These are phyloP conservation scores for Podaxis sp. DNA, from an alignment of 768 basidiomycete genomes.

Conservation along the genomic window DNA sequence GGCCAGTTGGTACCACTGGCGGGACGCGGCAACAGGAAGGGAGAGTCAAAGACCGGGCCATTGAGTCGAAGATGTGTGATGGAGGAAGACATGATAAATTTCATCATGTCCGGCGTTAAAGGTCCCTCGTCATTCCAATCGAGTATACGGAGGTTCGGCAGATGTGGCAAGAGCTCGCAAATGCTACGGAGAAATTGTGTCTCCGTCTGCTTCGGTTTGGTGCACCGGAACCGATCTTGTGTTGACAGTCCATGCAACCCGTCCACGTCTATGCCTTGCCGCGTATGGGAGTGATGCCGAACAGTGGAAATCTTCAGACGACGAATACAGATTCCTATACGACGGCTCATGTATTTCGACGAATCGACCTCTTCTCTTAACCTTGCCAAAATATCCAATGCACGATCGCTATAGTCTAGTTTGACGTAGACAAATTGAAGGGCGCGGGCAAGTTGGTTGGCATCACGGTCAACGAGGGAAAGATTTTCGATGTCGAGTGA, in stretches of 20 bases:
- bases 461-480: conserved; percentile 28
- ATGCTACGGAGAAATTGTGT: conserved; percentile 12
- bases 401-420: conserved; percentile 19
- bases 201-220: background rate
- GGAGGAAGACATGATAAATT: conserved; percentile 18
- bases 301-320: conserved; percentile 19
- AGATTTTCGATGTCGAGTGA: conserved; percentile 24
- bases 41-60: conserved; percentile 12
- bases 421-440: conserved; percentile 23
- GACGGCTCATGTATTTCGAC: background rate
- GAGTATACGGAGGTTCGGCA: conserved; percentile 28
- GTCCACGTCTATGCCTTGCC: background rate
- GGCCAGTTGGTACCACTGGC: background rate
- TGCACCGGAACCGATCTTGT: background rate
- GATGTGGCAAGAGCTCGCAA: conserved; percentile 17
- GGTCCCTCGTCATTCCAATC: conserved; percentile 23
- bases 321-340: conserved; percentile 23
- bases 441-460: conserved; percentile 24
- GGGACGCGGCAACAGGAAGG: background rate
- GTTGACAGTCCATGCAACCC: background rate
- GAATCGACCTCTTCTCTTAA: conserved; percentile 5
- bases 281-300: conserved; percentile 5
- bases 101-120: conserved; percentile 18
- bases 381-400: conserved; percentile 8
- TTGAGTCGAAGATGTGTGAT: conserved; percentile 26